Conservation (phyloP, 495 filamentous ascomycete species). For the Penicillium diatomitis region DNA sequence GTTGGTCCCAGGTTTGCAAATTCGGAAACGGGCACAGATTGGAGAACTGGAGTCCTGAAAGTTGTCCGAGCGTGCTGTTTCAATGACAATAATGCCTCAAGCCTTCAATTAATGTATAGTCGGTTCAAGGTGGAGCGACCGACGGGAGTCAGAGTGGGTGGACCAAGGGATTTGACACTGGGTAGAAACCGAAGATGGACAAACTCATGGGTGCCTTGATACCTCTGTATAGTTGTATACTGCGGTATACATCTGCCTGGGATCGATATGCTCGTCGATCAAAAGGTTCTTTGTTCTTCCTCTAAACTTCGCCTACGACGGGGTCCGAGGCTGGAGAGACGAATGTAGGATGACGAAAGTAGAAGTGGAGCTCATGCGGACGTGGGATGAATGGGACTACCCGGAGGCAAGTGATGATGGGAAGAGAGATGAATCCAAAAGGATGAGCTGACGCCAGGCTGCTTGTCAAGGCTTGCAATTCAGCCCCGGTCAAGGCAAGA, state of each 20-base stretch:
- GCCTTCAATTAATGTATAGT: too few species aligned
- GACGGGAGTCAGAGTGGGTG: not conserved
- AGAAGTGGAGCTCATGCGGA: conserved; percentile 2
- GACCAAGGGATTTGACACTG: not conserved
- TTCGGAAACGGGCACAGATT: too few species aligned
- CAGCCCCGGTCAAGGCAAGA: too few species aligned
- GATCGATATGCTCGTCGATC: too few species aligned
- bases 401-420: not conserved
- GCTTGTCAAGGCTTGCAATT: too few species aligned
- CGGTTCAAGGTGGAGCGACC: not conserved
- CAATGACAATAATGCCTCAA: too few species aligned
- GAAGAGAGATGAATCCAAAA: not conserved
- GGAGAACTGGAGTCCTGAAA: not conserved
- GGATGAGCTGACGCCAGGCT: too few species aligned
- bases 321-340: conserved; percentile 14
- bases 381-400: not conserved
- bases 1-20: too few species aligned
- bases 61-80: conserved; percentile 4
- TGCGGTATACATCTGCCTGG: too few species aligned
- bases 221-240: too few species aligned
- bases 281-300: too few species aligned
- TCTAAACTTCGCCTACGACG: conserved; percentile 10
- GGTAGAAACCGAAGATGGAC: not conserved
- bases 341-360: conserved; percentile 18
- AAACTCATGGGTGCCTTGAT: not conserved